Evolutionary conservation across 371 early-diverging fungal genomes (phyloP), one percentile per base, ranked within the genome.

Genomic region (Actinomortierella wolfii): DNA sequence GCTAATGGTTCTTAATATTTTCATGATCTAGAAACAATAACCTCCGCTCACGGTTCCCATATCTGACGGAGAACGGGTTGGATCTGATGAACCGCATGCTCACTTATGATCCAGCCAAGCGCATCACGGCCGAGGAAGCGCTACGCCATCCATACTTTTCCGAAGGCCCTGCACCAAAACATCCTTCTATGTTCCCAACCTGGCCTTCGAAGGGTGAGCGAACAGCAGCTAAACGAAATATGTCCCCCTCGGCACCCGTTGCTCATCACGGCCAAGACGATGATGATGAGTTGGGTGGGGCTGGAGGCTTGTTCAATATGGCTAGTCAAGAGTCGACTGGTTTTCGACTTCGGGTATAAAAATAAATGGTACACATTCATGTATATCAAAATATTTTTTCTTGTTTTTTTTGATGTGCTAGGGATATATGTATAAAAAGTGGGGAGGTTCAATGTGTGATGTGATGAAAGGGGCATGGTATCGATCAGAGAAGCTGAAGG

Each of bases 151-250:
- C 92, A 23, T 97, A 93, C 61, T 96, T 97, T 68, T 81, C 80
- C 90, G 89, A 78, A 59, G 81, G 62, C 14, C 98, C 98, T 3
- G 78, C 83, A 29, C 96, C 97, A 13, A 94, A 95, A 76, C 93
- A 96, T 66, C 95, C 97, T 1, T 86, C 90, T 25, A 77, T 97
- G 78, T 97, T 97, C 68, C 97, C 98, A 2, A 95, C 95, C 0
- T 97, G 95, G 89, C 98, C 98, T 0, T 88, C 93, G 39, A 95
- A 93, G 74, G 86, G 89, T 20, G 84, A 73, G 47, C 52, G 51
- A 65, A 65, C 48, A 26, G n/a, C n/a, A n/a, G 77, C 80, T 59
- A 79, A 76, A n/a, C 67, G 75, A 23, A 79, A 76, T 20, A 86
- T 84, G 52, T 89, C 89, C 9, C 85, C 86, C 3, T 87, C 89